These are phyloP conservation scores for Aureobasidium sp. DNA, from an alignment of 2,329 filamentous ascomycete species.

Conservation along the genomic window DNA sequence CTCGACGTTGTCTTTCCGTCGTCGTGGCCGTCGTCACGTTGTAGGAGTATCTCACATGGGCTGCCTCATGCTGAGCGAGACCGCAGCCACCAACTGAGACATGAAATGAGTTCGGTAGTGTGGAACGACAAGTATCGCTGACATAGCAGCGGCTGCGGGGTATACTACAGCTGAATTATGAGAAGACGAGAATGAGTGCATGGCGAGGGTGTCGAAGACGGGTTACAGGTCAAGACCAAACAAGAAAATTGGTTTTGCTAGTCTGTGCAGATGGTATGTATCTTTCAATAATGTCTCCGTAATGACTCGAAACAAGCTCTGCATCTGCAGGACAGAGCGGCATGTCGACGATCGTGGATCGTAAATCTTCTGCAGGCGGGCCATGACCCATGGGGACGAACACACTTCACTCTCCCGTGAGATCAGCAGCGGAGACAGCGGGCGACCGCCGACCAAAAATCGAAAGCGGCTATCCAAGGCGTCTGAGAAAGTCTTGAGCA, in stretches of 20 bases:
- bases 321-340: neutral
- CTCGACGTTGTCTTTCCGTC: conserved; percentile 2
- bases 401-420: neutral
- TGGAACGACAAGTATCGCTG: neutral
- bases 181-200: neutral
- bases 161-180: neutral
- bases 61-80: neutral
- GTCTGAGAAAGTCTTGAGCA: neutral
- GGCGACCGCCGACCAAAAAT: neutral
- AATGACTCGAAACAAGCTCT: conserved; percentile 1
- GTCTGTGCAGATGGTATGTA: neutral
- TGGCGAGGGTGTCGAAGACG: neutral
- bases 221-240: neutral
- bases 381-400: neutral
- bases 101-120: neutral
- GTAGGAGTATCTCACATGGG: neutral
- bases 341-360: conserved; percentile 1
- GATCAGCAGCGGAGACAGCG: neutral
- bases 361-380: neutral
- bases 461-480: neutral
- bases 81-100: conserved; percentile 8
- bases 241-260: neutral
- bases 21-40: neutral
- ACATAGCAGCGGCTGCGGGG: neutral
- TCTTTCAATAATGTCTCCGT: neutral